phyloP scores from a whole-genome alignment of 768 basidiomycete species.

The Punctularia strigosozonata region DNA sequence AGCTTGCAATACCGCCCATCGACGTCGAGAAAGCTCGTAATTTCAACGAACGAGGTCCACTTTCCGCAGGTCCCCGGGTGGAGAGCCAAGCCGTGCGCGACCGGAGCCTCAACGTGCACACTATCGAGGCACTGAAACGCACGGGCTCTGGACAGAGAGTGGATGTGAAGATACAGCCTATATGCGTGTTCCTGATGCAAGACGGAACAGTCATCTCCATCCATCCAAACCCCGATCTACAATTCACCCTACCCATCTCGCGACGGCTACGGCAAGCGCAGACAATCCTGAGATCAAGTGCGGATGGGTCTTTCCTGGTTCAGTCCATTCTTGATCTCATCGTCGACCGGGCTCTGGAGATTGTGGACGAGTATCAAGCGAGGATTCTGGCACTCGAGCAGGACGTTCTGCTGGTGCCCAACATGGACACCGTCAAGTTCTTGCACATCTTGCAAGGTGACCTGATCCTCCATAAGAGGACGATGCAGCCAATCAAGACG shows the following conservation, averaged over 20 bases:
- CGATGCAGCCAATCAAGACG: constrained; percentile 58
- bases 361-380: constrained; percentile 57
- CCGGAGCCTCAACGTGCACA: constrained; percentile 9
- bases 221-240: constrained; percentile 30
- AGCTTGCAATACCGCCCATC: too few relatives aligned
- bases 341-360: constrained; percentile 56
- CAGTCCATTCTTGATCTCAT: constrained; percentile 24
- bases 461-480: constrained; percentile 61
- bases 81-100: background rate
- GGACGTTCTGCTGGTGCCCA: constrained; percentile 44
- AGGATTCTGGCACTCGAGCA: constrained; percentile 53
- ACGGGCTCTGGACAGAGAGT: constrained; percentile 54
- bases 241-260: constrained; percentile 44
- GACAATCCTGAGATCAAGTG: background rate
- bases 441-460: constrained; percentile 69
- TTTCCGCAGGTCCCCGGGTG: too few relatives aligned
- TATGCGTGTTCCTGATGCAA: constrained; percentile 58
- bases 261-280: constrained; percentile 38
- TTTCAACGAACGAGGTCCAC: too few relatives aligned
- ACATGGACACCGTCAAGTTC: constrained; percentile 46
- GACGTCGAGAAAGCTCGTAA: too few relatives aligned
- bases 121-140: constrained; percentile 28
- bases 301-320: constrained; percentile 8
- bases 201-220: constrained; percentile 60
- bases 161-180: constrained; percentile 44